These are phyloP conservation scores for Balakata baccata DNA, from an alignment of 345 rosid genomes.

Conservation along the genomic window DNA sequence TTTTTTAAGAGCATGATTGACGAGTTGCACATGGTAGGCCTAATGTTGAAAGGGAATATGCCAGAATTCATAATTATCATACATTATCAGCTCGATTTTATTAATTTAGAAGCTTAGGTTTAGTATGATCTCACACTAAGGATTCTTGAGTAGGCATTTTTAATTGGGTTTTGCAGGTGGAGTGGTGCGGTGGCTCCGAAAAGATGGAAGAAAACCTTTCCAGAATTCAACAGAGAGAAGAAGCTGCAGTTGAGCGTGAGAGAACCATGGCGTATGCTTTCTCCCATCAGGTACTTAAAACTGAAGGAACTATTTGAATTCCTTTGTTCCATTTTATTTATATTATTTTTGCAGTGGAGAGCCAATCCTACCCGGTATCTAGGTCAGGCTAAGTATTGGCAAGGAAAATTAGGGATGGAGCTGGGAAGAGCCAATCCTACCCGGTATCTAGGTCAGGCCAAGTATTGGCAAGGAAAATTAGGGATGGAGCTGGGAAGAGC, in stretches of 20 bases:
- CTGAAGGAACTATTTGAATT: neutral
- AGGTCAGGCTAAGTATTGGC: constrained; percentile 63
- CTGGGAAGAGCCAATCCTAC: constrained; percentile 86
- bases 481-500: constrained; percentile 95
- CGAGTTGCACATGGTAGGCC: constrained; percentile 2
- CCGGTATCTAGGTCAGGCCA: constrained; percentile 74
- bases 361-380: constrained; percentile 60
- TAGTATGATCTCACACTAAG: neutral
- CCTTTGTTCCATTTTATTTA: neutral
- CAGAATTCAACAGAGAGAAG: constrained; percentile 75
- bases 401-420: constrained; percentile 88
- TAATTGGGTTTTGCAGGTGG: constrained; percentile 38
- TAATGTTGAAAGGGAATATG: neutral
- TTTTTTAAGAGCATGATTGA: neutral
- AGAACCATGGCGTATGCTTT: constrained; percentile 91
- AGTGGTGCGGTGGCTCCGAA: constrained; percentile 74
- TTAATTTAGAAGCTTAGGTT: neutral
- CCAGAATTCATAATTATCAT: neutral
- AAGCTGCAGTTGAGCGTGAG: constrained; percentile 76
- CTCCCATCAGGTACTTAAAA: constrained; percentile 66
- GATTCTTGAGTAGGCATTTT: neutral
- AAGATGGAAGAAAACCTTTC: constrained; percentile 79
- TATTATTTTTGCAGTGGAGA: constrained; percentile 59
- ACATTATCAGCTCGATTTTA: neutral
- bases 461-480: constrained; percentile 60